Percentiles rank a stretch among this genome's conserved stretches.
These are phyloP conservation scores for Sporisorium exsertum DNA, from an alignment of 1,284 basidiomycete genomes.

Conservation along the genomic window DNA sequence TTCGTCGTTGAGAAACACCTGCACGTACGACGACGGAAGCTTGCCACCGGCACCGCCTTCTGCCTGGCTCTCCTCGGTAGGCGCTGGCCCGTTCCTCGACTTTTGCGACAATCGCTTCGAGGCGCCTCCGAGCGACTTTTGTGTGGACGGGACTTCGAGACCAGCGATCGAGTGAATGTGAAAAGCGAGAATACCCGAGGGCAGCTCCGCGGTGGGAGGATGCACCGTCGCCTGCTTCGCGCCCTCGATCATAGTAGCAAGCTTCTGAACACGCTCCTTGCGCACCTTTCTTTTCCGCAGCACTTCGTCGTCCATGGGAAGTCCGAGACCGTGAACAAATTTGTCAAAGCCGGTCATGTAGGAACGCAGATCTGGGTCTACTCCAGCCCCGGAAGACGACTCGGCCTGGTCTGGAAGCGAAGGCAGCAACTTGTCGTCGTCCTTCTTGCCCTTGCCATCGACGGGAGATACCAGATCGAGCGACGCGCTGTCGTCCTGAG, in stretches of 20 bases:
- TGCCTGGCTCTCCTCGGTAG: constrained; percentile 44
- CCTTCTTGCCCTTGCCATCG: constrained; percentile 14
- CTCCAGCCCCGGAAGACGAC: neutral
- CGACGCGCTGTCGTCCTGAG: constrained; percentile 15
- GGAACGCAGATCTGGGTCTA: constrained; percentile 17
- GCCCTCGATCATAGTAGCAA: constrained; percentile 53
- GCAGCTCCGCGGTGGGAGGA: constrained; percentile 46
- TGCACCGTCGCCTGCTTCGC: constrained; percentile 46
- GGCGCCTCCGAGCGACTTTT: constrained; percentile 42
- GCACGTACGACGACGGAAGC: constrained; percentile 63
- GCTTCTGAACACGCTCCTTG: constrained; percentile 54
- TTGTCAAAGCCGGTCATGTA: constrained; percentile 61
- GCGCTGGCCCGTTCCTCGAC: constrained; percentile 26
- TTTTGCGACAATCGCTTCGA: constrained; percentile 46
- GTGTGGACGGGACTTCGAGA: constrained; percentile 53
- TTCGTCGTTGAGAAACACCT: constrained; percentile 65
- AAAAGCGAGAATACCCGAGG: constrained; percentile 61
- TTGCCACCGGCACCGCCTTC: constrained; percentile 44
- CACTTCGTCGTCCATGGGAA: constrained; percentile 57
- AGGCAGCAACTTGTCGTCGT: constrained; percentile 30
- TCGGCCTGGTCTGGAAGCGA: constrained; percentile 8
- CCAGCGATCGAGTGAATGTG: constrained; percentile 61
- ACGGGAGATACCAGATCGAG: constrained; percentile 39
- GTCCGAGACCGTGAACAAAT: constrained; percentile 54
- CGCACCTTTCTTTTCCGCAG: constrained; percentile 46